Evolutionary conservation across 495 filamentous ascomycete genomes (phyloP), one percentile per base, ranked within the genome.

Genomic region (Darksidea phi): DNA sequence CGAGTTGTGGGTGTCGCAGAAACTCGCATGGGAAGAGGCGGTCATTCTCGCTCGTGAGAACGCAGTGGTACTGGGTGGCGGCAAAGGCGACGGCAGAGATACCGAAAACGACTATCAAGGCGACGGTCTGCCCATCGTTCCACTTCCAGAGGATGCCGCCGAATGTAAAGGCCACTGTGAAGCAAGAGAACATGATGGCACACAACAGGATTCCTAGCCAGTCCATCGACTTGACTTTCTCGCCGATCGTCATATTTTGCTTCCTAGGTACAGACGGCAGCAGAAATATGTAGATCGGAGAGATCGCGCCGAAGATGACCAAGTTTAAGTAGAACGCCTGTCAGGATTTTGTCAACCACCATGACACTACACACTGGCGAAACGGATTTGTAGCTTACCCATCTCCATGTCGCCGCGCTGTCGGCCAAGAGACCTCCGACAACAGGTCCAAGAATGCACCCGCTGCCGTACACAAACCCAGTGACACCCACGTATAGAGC

Each of bases 1-100:
- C 37, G 26, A 77, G 67, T 0, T 72, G 75, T 0, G 75, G 75
- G 10, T 70, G 67, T 0, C 60, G 59, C 25, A 86, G 69, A 56
- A 86, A 77, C 17, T 84, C 75, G 0, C 77, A 70, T 0, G 86
- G 86, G 67, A 86, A 84, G 20, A 85, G 70, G 1, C 84, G 79
- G 18, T 73, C 68, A 0, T 63, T 54, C 0, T 52, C 28, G 0
- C 75, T 80, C 3, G 83, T 86, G 28, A 84, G 71, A 50, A 85
- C 53, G n/a, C 67, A 63, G 64, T 78, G 84, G 24, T 67, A 66
- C 67, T 87, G 84, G 60, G 84, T 80, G 1, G 81, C 15, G 12
- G 67, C 72, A 26, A 78, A 79, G 1, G 75, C 17, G 46, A 83
- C 66, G 23, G 85, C 72, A 6, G 85, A 58, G 0, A 84, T 74